Percentiles rank a stretch among this genome's conserved stretches.
Evolutionary conservation across 495 filamentous ascomycete genomes (phyloP).

Genomic region (Penicillium daleae): DNA sequence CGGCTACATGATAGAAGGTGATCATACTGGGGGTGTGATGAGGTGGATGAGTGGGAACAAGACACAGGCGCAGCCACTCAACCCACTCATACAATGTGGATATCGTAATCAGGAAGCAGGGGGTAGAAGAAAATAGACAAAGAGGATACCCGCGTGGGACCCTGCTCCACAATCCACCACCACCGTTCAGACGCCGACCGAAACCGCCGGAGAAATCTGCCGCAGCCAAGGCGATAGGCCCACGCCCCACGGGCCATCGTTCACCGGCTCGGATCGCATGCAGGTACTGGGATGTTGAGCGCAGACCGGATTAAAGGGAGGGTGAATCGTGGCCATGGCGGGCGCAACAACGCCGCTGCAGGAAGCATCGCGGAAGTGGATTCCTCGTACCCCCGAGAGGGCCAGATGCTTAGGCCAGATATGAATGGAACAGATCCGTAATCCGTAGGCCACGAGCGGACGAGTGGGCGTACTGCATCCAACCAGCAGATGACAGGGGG

Average conservation of each 20-base stretch:
- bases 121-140: constrained; percentile 5
- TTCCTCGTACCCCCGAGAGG: constrained; percentile 2
- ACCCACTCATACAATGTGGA: neutral
- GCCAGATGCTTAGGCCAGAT: constrained; percentile 11
- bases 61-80: neutral
- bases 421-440: constrained; percentile 22
- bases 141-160: constrained; percentile 26
- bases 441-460: constrained; percentile 25
- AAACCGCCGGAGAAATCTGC: constrained; percentile 27
- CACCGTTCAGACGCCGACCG: constrained; percentile 5
- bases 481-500: constrained; percentile 22
- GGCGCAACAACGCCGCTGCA: constrained; percentile 13
- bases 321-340: constrained; percentile 20
- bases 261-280: constrained; percentile 42
- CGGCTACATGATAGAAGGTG: neutral
- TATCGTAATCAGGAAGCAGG: constrained; percentile 1
- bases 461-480: constrained; percentile 23
- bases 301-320: constrained; percentile 17
- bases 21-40: neutral
- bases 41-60: constrained; percentile 5
- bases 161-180: constrained; percentile 12
- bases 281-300: constrained; percentile 39
- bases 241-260: constrained; percentile 37
- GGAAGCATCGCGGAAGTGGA: constrained; percentile 18
- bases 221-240: constrained; percentile 25